These are phyloP conservation scores for Salix udensis DNA, from an alignment of 345 rosid species.

Conservation along the genomic window DNA sequence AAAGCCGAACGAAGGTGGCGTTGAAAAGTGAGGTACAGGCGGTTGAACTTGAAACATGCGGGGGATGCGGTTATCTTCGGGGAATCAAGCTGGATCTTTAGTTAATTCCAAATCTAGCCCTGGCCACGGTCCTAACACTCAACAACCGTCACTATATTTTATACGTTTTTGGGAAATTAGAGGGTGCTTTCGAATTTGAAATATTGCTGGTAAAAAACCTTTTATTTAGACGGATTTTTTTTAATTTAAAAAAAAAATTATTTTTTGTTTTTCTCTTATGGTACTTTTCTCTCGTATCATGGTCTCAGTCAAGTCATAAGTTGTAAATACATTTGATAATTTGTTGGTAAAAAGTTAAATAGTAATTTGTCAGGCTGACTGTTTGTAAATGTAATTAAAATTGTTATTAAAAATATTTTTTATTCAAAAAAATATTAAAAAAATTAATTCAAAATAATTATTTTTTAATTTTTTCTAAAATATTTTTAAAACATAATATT, in stretches of 20 bases:
- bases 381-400: accelerated
- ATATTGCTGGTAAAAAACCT: not conserved
- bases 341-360: no score
- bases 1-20: not conserved
- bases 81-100: slow-evolving; percentile 5
- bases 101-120: slow-evolving; percentile 14
- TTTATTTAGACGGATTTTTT: not conserved
- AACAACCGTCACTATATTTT: not conserved
- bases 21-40: slow-evolving; percentile 7
- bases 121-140: not conserved
- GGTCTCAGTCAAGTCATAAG: no score
- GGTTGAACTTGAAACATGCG: slow-evolving; percentile 9
- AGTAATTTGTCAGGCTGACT: no score
- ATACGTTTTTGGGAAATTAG: not conserved
- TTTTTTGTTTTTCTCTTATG: not conserved
- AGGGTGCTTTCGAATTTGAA: not conserved
- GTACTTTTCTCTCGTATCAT: not conserved
- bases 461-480: no score
- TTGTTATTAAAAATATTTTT: no score
- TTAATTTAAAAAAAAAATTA: no score
- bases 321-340: no score
- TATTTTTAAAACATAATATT: not conserved
- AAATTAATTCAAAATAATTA: no score
- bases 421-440: no score
- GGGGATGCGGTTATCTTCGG: slow-evolving; percentile 29